Conservation (phyloP, 2,329 filamentous ascomycete species). For the Epichloe elymi region DNA sequence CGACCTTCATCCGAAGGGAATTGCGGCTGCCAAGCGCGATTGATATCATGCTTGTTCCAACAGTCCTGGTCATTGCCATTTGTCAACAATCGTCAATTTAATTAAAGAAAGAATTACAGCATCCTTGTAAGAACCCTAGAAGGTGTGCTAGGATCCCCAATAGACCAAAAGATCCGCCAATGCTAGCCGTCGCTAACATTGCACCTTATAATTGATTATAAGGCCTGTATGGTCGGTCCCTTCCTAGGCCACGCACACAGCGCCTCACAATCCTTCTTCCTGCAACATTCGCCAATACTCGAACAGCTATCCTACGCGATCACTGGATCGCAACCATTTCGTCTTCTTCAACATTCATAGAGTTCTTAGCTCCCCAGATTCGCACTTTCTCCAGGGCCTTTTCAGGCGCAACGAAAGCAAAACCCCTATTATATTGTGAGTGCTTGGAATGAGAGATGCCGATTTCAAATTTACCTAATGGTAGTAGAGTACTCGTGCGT, state of each 20-base stretch:
- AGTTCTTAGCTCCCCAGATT: conserved; percentile 38
- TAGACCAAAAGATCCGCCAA: too few relatives aligned
- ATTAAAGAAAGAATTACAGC: background rate
- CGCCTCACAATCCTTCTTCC: too few relatives aligned
- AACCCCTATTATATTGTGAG: conserved; percentile 45
- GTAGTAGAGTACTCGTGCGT: conserved; percentile 59
- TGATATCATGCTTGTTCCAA: too few relatives aligned
- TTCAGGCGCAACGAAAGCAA: conserved; percentile 60
- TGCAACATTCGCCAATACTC: too few relatives aligned
- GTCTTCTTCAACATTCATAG: conserved; percentile 58
- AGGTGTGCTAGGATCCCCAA: too few relatives aligned
- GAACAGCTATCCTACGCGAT: background rate
- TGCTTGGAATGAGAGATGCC: background rate
- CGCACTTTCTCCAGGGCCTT: conserved; percentile 56
- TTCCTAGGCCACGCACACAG: too few relatives aligned
- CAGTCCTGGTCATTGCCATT: background rate
- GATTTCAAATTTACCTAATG: conserved; percentile 43
- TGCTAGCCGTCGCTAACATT: too few relatives aligned
- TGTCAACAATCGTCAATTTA: background rate
- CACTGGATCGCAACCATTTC: conserved; percentile 41
- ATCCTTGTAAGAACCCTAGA: too few relatives aligned
- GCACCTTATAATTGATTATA: too few relatives aligned
- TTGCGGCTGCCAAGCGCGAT: too few relatives aligned
- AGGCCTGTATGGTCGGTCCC: too few relatives aligned
- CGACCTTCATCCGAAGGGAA: too few relatives aligned